A percentile compares a stretch with the other conserved stretches of the same genome.
phyloP scores from a whole-genome alignment of 2,329 filamentous ascomycete genomes.

The Penicillium corylophilum region DNA sequence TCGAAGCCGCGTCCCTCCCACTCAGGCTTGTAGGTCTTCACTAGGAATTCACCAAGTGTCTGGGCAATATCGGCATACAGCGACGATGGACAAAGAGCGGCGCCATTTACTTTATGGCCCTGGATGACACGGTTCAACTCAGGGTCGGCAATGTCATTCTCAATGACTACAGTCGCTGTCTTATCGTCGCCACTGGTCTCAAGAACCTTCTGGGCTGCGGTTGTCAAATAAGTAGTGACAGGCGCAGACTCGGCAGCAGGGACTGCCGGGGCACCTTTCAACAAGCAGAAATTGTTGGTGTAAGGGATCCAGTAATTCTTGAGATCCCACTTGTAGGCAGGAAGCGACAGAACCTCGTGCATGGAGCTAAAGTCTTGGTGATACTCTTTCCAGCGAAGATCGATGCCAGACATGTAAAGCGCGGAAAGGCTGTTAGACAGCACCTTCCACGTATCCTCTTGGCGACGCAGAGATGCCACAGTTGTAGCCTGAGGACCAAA shows the following conservation, averaged over 20 bases:
- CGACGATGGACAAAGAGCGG: constrained; percentile 36
- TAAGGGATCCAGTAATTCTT: constrained; percentile 43
- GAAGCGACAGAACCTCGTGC: constrained; percentile 36
- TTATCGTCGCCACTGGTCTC: constrained; percentile 26
- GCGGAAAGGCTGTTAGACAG: constrained; percentile 36
- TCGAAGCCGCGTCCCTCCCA: constrained; percentile 33
- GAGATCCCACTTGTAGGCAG: constrained; percentile 41
- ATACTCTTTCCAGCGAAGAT: constrained; percentile 45
- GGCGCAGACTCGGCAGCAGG: constrained; percentile 15
- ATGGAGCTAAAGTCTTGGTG: constrained; percentile 40
- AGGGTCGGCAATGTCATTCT: constrained; percentile 37
- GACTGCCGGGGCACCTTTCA: constrained; percentile 31
- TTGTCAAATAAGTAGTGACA: constrained; percentile 26
- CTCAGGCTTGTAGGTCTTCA: constrained; percentile 36
- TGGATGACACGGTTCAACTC: constrained; percentile 35
- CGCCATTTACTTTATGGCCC: constrained; percentile 40
- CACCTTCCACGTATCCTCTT: constrained; percentile 46
- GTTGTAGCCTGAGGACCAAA: constrained; percentile 59
- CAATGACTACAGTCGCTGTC: constrained; percentile 32
- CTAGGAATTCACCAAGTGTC: constrained; percentile 35
- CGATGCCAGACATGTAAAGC: constrained; percentile 40
- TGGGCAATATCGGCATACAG: constrained; percentile 41
- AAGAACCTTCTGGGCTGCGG: constrained; percentile 32
- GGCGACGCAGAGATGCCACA: constrained; percentile 42
- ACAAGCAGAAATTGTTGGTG: constrained; percentile 36